These are phyloP conservation scores for Penicillium sp. DNA, from an alignment of 2,329 filamentous ascomycete species.

Conservation along the genomic window DNA sequence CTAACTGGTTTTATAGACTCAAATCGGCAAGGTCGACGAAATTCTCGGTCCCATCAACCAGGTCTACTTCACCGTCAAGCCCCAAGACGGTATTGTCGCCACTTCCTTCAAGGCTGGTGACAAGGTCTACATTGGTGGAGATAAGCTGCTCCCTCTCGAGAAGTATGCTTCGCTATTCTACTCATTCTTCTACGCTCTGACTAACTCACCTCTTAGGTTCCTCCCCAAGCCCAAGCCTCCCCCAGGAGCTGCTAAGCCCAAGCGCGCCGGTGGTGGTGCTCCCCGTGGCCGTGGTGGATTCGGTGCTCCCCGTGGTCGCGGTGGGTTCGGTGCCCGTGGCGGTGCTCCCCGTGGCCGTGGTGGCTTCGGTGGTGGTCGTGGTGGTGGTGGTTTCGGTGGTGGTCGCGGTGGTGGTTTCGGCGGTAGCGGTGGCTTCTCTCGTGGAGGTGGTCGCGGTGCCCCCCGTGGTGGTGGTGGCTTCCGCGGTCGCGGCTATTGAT, in stretches of 20 bases:
- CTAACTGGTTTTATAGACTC: constrained; percentile 55
- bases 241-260: constrained; percentile 66
- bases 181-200: constrained; percentile 14
- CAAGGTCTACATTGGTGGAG: constrained; percentile 93
- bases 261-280: constrained; percentile 60
- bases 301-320: constrained; percentile 38
- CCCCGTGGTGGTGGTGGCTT: constrained; percentile 21
- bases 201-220: constrained; percentile 57
- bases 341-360: constrained; percentile 25
- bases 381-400: constrained; percentile 30
- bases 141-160: constrained; percentile 93
- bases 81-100: constrained; percentile 92
- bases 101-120: constrained; percentile 93
- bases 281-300: constrained; percentile 49
- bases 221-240: constrained; percentile 85
- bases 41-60: constrained; percentile 96
- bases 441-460: constrained; percentile 14
- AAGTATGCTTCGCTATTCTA: constrained; percentile 51
- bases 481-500: constrained; percentile 30
- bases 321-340: constrained; percentile 24
- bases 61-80: constrained; percentile 98
- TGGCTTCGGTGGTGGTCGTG: constrained; percentile 23
- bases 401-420: constrained; percentile 18
- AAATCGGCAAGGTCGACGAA: constrained; percentile 96
- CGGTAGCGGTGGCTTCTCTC: constrained; percentile 21